A percentile compares a stretch with the other conserved stretches of the same genome.
Evolutionary conservation across 176 grass and related monocot genomes (phyloP).

Genomic region (Oryza brachyantha): DNA sequence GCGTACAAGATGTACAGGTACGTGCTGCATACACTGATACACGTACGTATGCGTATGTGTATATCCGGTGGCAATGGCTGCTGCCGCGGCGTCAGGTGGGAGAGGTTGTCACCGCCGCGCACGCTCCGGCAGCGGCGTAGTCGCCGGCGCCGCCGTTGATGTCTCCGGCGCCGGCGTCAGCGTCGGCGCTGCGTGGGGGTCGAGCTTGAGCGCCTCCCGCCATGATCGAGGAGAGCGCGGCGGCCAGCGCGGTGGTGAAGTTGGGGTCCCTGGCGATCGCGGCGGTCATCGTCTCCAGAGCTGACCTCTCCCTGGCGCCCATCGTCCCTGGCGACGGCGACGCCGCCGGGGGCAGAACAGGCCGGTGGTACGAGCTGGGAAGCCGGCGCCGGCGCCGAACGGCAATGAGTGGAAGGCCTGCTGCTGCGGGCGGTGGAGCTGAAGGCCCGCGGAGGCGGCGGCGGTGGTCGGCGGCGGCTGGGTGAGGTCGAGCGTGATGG

Average conservation of each 20-base stretch:
- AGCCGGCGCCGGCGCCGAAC: background rate
- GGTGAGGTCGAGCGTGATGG: constrained; percentile 81
- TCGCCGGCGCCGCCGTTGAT: background rate
- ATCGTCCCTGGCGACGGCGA: background rate
- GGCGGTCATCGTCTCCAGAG: constrained; percentile 54
- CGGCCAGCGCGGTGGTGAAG: constrained; percentile 56
- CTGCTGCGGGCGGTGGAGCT: constrained; percentile 12
- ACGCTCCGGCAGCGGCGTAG: background rate
- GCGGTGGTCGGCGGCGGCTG: constrained; percentile 6
- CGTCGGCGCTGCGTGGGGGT: background rate
- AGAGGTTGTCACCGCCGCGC: background rate
- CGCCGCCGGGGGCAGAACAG: background rate
- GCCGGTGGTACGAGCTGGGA: constrained; percentile 18
- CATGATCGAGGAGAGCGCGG: constrained; percentile 72
- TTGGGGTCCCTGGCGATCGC: constrained; percentile 71
- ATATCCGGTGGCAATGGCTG: constrained; percentile 1
- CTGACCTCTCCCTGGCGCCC: background rate
- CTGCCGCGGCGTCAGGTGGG: background rate
- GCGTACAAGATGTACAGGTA: background rate
- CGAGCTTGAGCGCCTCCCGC: background rate
- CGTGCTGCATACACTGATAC: no score
- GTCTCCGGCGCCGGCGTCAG: background rate
- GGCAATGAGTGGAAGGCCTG: background rate
- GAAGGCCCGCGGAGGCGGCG: no score
- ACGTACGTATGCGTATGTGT: background rate